Evolutionary conservation across 148 eudicot genomes (phyloP), one percentile per base, ranked within the genome.

Genomic region (Cornus kousa): DNA sequence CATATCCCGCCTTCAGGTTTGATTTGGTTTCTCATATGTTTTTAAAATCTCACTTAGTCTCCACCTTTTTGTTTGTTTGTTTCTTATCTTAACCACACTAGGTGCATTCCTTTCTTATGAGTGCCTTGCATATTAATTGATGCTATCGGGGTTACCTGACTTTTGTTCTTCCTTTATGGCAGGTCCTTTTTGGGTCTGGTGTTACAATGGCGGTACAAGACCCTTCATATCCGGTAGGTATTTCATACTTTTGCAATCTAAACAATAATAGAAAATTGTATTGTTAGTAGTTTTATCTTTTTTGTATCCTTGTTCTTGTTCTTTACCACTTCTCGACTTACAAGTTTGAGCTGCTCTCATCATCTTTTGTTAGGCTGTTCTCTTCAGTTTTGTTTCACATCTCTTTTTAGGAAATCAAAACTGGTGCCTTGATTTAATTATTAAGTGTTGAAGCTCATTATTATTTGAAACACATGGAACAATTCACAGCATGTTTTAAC

Each of bases 1-100:
- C 86, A 94, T 92, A 83, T 85, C 95, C 68, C 90, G 98, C 60
- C 98, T 94, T 80, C 98, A 94, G 98, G 98, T 94, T 71, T 28
- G 71, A 20, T 79, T 74, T 67, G 43, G 79, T 67, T 74, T 67
- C 43, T 31, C 13, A 3, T 60, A 37, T 67, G 46, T 75, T 32
- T 28, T 70, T 32, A 39, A 19, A 14, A 22, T 55, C 19, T 13
- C 43, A 28, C n/a, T 48, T 77, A 40, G 22, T 65, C 57, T 60
- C 39, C 40, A 59, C 65, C 48, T 8, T 28, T 28, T 28, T 31
- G 62, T 20, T 73, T 65, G 40, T 62, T 40, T 67, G 74, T 57
- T 66, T 37, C 43, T 72, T 9, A 57, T 60, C 24, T 62, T 57
- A 62, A 13, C 55, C 46, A 46, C 19, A 20, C 20, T 19, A n/a